Percentiles rank a stretch among this genome's conserved stretches.
Evolutionary conservation across 1,139 yeast genomes (phyloP).

Genomic region (Kurtzmaniella natalensis): DNA sequence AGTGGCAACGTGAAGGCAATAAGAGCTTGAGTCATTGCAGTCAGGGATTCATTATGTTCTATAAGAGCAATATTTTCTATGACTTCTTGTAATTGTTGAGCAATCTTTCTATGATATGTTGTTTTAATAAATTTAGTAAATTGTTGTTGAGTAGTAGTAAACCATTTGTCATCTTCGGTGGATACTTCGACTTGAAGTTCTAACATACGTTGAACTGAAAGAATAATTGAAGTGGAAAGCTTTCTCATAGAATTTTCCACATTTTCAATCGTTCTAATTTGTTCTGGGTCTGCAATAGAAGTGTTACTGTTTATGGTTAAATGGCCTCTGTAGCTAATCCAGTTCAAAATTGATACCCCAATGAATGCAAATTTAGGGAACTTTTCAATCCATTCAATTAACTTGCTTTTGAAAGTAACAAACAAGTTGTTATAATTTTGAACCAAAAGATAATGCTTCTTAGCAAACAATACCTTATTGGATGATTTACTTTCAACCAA

Average conservation of each 20-base stretch:
- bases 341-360: conserved; percentile 39
- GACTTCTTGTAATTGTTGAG: conserved; percentile 16
- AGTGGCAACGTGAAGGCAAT: conserved; percentile 55
- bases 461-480: background rate
- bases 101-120: conserved; percentile 28
- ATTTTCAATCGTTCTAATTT: conserved; percentile 24
- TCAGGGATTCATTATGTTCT: conserved; percentile 32
- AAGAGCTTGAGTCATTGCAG: conserved; percentile 40
- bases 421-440: conserved; percentile 16
- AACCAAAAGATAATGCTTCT: conserved; percentile 10
- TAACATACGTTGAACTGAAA: conserved; percentile 60
- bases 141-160: conserved; percentile 44
- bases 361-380: conserved; percentile 36
- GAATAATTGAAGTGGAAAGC: conserved; percentile 56
- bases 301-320: conserved; percentile 23
- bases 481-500: background rate
- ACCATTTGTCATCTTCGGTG: conserved; percentile 66
- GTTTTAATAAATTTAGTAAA: conserved; percentile 27
- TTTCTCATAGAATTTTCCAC: conserved; percentile 48
- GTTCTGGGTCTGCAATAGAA: conserved; percentile 13
- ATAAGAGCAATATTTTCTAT: conserved; percentile 17
- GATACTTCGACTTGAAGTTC: conserved; percentile 29
- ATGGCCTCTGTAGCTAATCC: conserved; percentile 23
- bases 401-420: conserved; percentile 14
- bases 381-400: conserved; percentile 25